Conservation (phyloP, 148 eudicot species). For the Silene latifolia region DNA sequence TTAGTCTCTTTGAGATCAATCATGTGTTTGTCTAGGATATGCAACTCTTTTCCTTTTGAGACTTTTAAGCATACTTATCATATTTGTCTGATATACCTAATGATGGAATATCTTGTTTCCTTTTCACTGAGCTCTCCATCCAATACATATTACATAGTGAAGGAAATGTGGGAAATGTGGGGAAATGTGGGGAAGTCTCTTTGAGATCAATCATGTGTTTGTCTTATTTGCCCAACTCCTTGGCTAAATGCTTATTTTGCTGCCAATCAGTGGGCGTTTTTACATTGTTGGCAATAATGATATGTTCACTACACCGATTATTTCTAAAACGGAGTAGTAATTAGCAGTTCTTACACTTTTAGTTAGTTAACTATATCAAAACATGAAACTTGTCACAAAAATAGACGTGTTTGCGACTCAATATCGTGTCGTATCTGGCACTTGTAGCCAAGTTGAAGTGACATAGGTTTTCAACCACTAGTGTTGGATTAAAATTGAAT, state of each 20-base stretch:
- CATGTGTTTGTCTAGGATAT: too few relatives aligned
- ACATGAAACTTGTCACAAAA: not conserved
- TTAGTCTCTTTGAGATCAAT: not conserved
- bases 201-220: too few relatives aligned
- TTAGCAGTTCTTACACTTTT: not conserved
- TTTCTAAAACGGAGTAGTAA: not conserved
- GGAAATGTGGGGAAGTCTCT: too few relatives aligned
- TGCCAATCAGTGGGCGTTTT: not conserved
- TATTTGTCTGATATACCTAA: too few relatives aligned
- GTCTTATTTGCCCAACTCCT: not conserved
- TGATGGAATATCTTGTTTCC: too few relatives aligned
- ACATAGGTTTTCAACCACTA: not conserved
- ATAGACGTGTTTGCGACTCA: not conserved
- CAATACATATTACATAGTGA: too few relatives aligned
- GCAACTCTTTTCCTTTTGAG: too few relatives aligned
- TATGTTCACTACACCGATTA: too few relatives aligned
- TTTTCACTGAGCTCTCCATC: too few relatives aligned
- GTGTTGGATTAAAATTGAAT: constrained; percentile 9
- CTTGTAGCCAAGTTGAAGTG: not conserved
- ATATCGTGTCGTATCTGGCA: not conserved
- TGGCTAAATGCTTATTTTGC: not conserved
- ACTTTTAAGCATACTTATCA: too few relatives aligned
- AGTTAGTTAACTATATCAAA: not conserved
- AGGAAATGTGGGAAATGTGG: not conserved
- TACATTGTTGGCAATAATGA: not conserved